Base-by-base conservation (phyloP, 2,329 filamentous ascomycete species). In the Beauveria sp. region DNA sequence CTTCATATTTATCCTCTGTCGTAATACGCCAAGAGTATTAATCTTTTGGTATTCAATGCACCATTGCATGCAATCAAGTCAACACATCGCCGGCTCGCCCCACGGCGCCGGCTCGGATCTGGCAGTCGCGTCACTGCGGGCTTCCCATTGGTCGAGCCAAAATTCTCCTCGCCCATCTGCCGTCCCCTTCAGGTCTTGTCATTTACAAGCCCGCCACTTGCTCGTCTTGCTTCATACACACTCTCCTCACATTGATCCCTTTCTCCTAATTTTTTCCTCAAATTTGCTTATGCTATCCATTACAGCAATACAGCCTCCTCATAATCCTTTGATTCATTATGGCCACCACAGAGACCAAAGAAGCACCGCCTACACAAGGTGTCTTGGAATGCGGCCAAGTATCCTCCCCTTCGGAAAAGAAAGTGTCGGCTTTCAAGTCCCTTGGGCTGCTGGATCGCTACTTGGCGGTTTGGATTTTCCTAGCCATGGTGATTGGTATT, bases 401-500 rank as follows among this genome's bases (percentile, higher is more conserved):
- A 2, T 2, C 51, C 18, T 30, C 43, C 5, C 30, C 41, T 16
- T 2, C 51, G 16, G 53, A 51, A 4, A 55, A 64, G 24, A 68
- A 71, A 34, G 62, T 61, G 18, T 78, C 76, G 1, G 71, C 72
- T 1, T 79, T 80, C 70, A 78, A 79, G 59, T 71, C 76, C 4
- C 77, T 85, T 0, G 79, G 80, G 7, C 73, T 77, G 60, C 74
- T 86, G 0, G 83, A 86, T 66, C 79, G 81, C 6, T 82, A 81
- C 66, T 77, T 87, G 0, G 83, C 80, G 1, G 37, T 85, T 30
- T 86, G 88, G 88, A 90, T 91, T 61, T 76, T 91, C n/a, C 79
- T 91, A 0, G 85, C 87, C 46, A 90, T 91, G 82, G 78, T 80
- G 3, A 71, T 89, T n/a, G 88, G 88, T 2, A 84, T 91, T 47